phyloP scores from a whole-genome alignment of 306 rosid species.

The Cucumis melo region DNA sequence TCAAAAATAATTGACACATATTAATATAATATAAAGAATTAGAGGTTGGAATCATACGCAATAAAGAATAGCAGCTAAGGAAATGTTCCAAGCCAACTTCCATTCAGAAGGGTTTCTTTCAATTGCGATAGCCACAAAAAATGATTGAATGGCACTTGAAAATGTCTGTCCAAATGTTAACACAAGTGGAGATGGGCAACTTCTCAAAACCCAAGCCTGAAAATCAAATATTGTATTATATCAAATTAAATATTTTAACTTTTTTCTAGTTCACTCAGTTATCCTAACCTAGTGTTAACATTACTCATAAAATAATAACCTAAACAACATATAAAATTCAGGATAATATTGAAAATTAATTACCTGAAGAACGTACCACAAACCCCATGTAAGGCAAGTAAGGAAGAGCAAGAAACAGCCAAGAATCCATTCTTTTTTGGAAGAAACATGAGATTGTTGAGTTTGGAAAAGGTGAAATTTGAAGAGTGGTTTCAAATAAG shows the following conservation, averaged over 20 bases:
- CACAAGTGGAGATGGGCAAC: conserved; percentile 62
- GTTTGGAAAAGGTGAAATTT: conserved; percentile 9
- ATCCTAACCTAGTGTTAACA: too few species aligned
- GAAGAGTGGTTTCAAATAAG: conserved; percentile 15
- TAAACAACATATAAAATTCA: too few species aligned
- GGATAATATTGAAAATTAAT: background rate
- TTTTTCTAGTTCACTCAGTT: too few species aligned
- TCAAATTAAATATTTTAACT: too few species aligned
- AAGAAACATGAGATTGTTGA: conserved; percentile 19
- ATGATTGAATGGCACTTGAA: conserved; percentile 51
- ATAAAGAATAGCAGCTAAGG: conserved; percentile 46
- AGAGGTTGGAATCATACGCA: conserved; percentile 18
- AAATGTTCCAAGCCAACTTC: conserved; percentile 56
- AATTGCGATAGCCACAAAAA: conserved; percentile 42
- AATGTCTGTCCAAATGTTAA: conserved; percentile 55
- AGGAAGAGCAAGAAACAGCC: conserved; percentile 33
- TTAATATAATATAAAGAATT: too few species aligned
- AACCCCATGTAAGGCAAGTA: conserved; percentile 28
- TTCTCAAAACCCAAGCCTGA: conserved; percentile 44
- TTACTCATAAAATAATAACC: too few species aligned
- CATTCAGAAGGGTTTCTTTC: conserved; percentile 57
- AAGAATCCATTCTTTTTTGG: conserved; percentile 30
- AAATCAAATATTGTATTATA: background rate
- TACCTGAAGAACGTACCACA: conserved; percentile 49
- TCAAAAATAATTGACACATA: too few species aligned